Percentiles rank a stretch among this genome's conserved stretches.
Evolutionary conservation across 2,329 filamentous ascomycete genomes (phyloP).

Genomic region (Metarhizium brunneum): DNA sequence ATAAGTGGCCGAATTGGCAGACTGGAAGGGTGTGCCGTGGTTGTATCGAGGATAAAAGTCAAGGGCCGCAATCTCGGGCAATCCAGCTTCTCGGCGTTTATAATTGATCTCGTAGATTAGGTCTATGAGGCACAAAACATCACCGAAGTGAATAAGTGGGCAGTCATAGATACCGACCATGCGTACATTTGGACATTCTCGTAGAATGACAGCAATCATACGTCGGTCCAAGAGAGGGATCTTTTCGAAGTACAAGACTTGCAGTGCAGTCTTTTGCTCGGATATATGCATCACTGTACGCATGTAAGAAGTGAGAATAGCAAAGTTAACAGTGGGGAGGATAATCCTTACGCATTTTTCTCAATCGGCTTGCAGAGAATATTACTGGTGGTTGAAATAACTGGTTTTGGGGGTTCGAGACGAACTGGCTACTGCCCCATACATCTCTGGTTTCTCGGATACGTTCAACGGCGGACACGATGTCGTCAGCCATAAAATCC

Average conservation of each 20-base stretch:
- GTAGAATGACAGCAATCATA: conserved; percentile 24
- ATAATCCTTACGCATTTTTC: conserved; percentile 14
- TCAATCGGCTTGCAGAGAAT: conserved; percentile 7
- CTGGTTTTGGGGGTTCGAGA: neutral
- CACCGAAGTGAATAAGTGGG: conserved; percentile 26
- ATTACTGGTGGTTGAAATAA: conserved; percentile 9
- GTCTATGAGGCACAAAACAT: conserved; percentile 23
- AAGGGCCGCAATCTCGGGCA: conserved; percentile 14
- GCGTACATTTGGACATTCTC: conserved; percentile 19
- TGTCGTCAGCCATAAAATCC: conserved; percentile 1
- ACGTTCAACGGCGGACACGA: neutral
- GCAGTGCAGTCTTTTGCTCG: conserved; percentile 8
- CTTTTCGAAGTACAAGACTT: conserved; percentile 21
- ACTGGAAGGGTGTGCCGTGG: conserved; percentile 14
- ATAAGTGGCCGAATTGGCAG: conserved; percentile 11
- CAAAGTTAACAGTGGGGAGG: neutral
- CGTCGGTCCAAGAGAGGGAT: conserved; percentile 23
- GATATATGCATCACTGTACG: conserved; percentile 16
- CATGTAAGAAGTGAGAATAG: neutral
- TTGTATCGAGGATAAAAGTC: conserved; percentile 27
- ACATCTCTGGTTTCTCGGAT: conserved; percentile 7
- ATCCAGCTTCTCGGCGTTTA: conserved; percentile 7
- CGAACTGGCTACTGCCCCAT: conserved; percentile 11
- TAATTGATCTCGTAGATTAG: conserved; percentile 26
- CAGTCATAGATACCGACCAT: conserved; percentile 29